Evolutionary conservation across 495 filamentous ascomycete species (phyloP), one percentile per base, ranked within the genome.

Genomic region (Xylaria telfairii): DNA sequence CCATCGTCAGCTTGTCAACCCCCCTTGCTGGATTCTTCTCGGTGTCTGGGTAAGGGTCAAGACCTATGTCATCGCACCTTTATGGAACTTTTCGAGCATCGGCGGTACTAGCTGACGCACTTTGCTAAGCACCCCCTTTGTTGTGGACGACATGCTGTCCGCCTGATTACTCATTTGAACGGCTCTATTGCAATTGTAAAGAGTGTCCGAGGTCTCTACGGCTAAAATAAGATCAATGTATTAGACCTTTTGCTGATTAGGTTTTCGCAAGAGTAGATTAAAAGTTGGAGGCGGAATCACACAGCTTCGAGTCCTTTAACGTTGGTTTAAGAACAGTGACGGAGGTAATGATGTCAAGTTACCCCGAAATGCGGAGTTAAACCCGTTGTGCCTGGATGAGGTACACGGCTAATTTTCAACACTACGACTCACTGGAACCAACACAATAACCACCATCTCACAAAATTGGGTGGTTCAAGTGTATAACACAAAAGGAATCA

Each of bases 61-160:
- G 41, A 42, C 19, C 21, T 28, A 41, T 32, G 17, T 7, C 17
- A 21, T 64, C 74, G n/a, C 64, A 94, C 95, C 96, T 90, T 99
- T 99, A 80, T 99, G 96, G 77, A 99, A 98, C 71, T 89, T 94
- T 77, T 96, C 94, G 13, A 98, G 88, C 91, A 99, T 92, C 10
- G 96, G 96, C 51, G 96, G 96, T 57, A 99, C 88, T 80, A 99
- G 92, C 80, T 92, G 93, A 84, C 92, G 91, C 77, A 95, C 94
- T 79, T 92, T 94, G 62, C 83, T 78, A 28, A 99, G 85, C 39
- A 97, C 83, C 67, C 92, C 91, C 80, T 90, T 82, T 34, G 87
- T 83, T 2, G 81, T 72, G 46, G 81, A 72, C 26, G 82, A 82
- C 81, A 86, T 86, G 19, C 80, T 77, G 71, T 47, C 32, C 39